Evolutionary conservation across 257 asterid genomes (phyloP).

Genomic region (Solanum sejunctum): DNA sequence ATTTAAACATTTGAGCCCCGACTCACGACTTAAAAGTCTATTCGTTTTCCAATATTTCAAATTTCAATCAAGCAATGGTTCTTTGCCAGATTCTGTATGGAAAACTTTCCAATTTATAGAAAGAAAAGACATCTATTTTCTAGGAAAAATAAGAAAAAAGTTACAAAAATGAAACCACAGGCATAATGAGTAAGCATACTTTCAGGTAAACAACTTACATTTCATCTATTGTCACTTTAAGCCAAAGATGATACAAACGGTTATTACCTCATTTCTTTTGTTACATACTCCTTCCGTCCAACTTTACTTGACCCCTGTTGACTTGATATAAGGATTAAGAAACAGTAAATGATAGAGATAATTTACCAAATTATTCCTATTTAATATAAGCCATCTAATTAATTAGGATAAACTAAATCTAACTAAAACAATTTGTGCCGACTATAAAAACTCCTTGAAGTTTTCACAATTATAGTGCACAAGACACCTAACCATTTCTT

Average conservation of each 20-base stretch:
- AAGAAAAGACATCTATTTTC: neutral
- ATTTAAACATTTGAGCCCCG: neutral
- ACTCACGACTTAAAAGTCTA: neutral
- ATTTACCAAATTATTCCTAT: too few relatives aligned
- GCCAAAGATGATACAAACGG: neutral
- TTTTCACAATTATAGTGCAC: too few relatives aligned
- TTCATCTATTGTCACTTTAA: neutral
- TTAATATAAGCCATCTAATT: too few relatives aligned
- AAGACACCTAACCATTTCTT: too few relatives aligned
- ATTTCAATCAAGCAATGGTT: neutral
- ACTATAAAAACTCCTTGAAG: too few relatives aligned
- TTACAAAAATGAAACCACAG: neutral
- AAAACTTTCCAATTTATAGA: neutral
- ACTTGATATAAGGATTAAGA: too few relatives aligned
- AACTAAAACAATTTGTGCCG: too few relatives aligned
- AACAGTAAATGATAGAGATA: too few relatives aligned
- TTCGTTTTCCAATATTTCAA: neutral
- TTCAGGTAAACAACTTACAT: neutral
- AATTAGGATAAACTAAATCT: too few relatives aligned
- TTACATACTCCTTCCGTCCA: neutral
- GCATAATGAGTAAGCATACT: neutral
- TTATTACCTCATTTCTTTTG: neutral
- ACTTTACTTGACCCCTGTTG: too few relatives aligned
- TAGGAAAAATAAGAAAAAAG: neutral
- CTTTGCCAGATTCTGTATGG: neutral